Evolutionary conservation across 345 rosid genomes (phyloP).

Genomic region (Heritiera littoralis): DNA sequence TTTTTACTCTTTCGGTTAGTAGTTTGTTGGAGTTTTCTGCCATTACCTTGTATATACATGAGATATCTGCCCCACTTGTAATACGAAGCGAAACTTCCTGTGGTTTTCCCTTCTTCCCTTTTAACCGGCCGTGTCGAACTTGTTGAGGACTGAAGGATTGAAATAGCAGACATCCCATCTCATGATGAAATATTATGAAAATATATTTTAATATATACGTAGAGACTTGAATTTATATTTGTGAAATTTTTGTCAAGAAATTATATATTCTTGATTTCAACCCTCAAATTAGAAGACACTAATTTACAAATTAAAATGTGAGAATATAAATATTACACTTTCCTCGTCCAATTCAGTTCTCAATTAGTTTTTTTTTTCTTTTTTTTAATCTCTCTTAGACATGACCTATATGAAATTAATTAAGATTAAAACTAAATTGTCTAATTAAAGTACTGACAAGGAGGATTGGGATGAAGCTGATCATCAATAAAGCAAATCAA

Average conservation of each 20-base stretch:
- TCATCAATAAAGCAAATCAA: background rate
- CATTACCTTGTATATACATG: background rate
- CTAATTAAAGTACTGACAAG: background rate
- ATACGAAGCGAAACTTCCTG: constrained; percentile 7
- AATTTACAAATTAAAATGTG: background rate
- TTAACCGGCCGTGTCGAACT: background rate
- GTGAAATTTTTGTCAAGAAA: no score
- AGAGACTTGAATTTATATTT: no score
- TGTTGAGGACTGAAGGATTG: background rate
- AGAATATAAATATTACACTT: background rate
- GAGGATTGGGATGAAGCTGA: background rate
- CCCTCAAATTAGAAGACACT: background rate
- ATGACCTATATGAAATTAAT: background rate
- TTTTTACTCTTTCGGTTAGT: background rate
- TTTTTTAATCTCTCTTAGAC: background rate
- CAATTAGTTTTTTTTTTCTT: no score
- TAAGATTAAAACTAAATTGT: background rate
- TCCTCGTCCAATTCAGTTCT: no score
- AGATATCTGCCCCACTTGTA: background rate
- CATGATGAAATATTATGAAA: no score
- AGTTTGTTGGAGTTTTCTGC: background rate
- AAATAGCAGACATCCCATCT: background rate
- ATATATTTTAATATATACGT: no score
- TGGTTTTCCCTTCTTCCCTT: constrained; percentile 8
- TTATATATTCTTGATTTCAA: no score